Percentiles rank a stretch among this genome's conserved stretches.
phyloP scores from a whole-genome alignment of 2,329 filamentous ascomycete species.

The Penicillium janthinellum region DNA sequence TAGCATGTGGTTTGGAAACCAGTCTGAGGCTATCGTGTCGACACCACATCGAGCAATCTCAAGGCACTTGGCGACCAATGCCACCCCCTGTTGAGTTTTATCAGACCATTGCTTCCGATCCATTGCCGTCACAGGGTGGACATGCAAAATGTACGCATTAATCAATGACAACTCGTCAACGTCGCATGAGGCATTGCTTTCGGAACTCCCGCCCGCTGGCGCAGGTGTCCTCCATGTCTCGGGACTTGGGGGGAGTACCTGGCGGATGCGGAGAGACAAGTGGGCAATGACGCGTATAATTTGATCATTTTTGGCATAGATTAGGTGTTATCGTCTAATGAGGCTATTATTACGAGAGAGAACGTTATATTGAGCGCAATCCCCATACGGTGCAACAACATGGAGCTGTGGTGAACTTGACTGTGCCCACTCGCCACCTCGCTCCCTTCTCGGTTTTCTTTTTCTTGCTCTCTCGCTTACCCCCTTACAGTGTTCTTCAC shows the following conservation, averaged over 20 bases:
- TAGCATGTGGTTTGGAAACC: background rate
- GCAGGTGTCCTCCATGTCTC: background rate
- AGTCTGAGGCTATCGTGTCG: background rate
- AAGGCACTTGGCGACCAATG: background rate
- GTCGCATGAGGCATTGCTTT: background rate
- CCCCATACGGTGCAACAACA: too few relatives aligned
- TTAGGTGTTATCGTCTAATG: too few relatives aligned
- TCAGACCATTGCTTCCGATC: background rate
- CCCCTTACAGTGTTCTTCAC: background rate
- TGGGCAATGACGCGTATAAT: background rate
- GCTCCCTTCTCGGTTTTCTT: background rate
- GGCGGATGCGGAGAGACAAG: background rate
- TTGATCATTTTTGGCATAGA: too few relatives aligned
- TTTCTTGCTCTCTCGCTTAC: background rate
- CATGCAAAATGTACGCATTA: background rate
- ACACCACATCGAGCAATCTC: background rate
- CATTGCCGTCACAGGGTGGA: background rate
- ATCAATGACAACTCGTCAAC: background rate
- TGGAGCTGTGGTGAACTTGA: background rate
- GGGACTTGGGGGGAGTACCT: background rate
- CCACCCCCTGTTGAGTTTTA: background rate
- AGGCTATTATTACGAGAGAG: too few relatives aligned
- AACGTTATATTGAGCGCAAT: too few relatives aligned
- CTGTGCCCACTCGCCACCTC: background rate
- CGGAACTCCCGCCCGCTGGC: background rate